Base-by-base conservation (phyloP, 2,329 filamentous ascomycete species). In the Colletotrichum tanaceti region DNA sequence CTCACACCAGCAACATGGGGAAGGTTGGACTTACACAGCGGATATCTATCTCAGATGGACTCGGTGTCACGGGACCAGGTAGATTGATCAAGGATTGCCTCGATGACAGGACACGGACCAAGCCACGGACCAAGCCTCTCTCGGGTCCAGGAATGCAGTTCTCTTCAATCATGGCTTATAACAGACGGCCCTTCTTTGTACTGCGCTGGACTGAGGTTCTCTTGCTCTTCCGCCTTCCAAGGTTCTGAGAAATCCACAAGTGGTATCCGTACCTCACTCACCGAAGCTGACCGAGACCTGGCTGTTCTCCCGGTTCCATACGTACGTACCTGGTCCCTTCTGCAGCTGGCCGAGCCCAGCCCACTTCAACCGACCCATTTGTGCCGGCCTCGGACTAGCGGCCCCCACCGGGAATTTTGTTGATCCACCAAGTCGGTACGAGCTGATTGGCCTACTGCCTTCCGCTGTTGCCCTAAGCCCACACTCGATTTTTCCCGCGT, bases 401-500 rank as follows among this genome's bases (percentile, higher is more conserved):
- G 43, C 43, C 16, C 16, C 57, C 57, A 49, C 44, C 44, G 4
- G 44, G 28, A 39, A 49, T 24, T 49, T 49, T 14, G 43, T 39
- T 44, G 62, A 63, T 46, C 44, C 44, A 35, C 39, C n/a, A 5
- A 14, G 11, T 3, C 22, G 10, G 2, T 11, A 3, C 38, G 16
- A 11, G 18, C 11, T 52, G 59, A 46, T 55, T 55, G 43, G 39
- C 22, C 11, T 39, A 44, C 14, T 11, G 2, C 22, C 16, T 28
- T 5, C 5, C 14, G 32, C 57, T 24, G 20, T 49, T 59, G 57
- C 57, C 57, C 57, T 59, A 59, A 59, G 57, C 61, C 61, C 53
- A 58, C 61, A 57, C 53, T 49, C 44, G 28, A 58, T 39, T 65
- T 50, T 60, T 65, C 46, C 62, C n/a, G 38, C n/a, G 38, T 39